These are phyloP conservation scores for Hyphopichia fennica DNA, from an alignment of 1,139 yeast genomes.

Conservation along the genomic window DNA sequence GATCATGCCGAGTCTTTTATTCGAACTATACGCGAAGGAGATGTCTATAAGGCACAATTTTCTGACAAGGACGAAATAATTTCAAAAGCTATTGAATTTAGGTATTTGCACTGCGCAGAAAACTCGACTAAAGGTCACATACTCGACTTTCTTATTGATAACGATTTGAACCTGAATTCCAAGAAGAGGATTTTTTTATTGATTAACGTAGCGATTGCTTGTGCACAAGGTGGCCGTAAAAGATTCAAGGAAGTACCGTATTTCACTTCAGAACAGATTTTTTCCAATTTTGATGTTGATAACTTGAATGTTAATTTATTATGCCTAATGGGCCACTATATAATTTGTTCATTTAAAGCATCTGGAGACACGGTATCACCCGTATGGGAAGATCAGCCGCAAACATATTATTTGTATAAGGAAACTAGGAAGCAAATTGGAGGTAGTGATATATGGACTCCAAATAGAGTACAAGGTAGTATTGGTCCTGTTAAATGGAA, in stretches of 20 bases:
- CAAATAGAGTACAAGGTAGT: not conserved
- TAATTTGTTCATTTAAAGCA: not conserved
- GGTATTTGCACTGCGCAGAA: not conserved
- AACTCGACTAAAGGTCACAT: not conserved
- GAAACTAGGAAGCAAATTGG: not conserved
- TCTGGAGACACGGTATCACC: not conserved
- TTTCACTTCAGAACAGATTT: not conserved
- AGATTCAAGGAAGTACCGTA: not conserved
- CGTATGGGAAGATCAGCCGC: not conserved
- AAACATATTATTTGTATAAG: not conserved
- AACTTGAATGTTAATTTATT: not conserved
- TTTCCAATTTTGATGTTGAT: not conserved
- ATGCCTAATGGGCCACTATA: not conserved
- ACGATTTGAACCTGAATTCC: not conserved
- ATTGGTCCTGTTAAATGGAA: not conserved
- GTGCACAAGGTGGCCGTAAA: not conserved
- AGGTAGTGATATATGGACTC: not conserved
- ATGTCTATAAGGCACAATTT: not conserved
- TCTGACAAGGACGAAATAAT: not conserved
- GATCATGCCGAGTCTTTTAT: too few species aligned
- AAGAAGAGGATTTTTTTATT: not conserved
- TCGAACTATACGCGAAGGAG: too few species aligned
- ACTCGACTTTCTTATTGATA: not conserved
- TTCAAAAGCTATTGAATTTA: not conserved
- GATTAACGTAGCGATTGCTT: not conserved